Evolutionary conservation across 768 basidiomycete species (phyloP), one percentile per base, ranked within the genome.

Genomic region (Cystobasidium ongulense): DNA sequence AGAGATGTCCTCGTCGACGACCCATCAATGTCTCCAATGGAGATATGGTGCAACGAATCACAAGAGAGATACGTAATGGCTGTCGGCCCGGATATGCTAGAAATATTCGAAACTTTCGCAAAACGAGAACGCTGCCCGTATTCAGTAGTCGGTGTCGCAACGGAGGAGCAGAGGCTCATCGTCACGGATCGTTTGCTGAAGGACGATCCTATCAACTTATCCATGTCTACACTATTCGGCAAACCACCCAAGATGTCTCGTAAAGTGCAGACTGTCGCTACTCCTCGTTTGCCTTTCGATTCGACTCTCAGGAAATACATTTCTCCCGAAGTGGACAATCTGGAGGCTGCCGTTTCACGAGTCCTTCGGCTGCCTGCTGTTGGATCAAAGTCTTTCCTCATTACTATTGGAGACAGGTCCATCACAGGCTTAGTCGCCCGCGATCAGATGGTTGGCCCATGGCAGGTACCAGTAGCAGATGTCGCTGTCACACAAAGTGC

Each of bases 41-140:
- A 98, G 82, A 97, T 98, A 63, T 99, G 96, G 96, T 98, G 96
- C 80, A 99, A 99, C 82, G 96, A 99, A 82, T 90, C 88, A 76
- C 96, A 98, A 83, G 96, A 98, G 79, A 88, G 96, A 43, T 99
- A 98, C 80, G 96, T 98, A 33, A 85, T 98, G 35, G 96, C 96
- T 10, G 86, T 99, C 74, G 86, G 87, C 0, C 86, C 87, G 1
- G 86, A 85, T 72, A 83, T 87, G 25, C 78, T 84, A 29, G 81
- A 82, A 1, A 81, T 82, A 3, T 98, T 99, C 81, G 87, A 88
- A 78, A 82, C 78, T 15, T 88, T 98, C 53, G 91, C 91, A 1
- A 85, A 85, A 79, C 86, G 96, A 77, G 96, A 99, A 80, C 84
- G 96, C 64, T 95, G 92, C 80, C 95, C 94, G 0, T 97, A 89